These are phyloP conservation scores for Vitis hybrid DNA, from an alignment of 177 flowering plant species.

Conservation along the genomic window DNA sequence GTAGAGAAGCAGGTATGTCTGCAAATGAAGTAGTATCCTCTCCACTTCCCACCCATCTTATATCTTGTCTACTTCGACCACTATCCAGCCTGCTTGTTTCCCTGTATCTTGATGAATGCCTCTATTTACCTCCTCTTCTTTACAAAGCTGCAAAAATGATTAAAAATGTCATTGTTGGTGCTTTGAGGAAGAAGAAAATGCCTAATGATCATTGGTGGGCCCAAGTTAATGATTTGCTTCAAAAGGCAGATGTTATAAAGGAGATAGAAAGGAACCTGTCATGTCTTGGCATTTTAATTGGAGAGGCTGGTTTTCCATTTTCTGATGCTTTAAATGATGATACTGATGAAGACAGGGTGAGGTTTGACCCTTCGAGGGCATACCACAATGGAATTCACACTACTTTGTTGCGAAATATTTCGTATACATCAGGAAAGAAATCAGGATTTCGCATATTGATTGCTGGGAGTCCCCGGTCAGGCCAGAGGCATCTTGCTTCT, in stretches of 20 bases:
- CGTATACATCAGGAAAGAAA: constrained; percentile 31
- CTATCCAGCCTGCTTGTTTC: constrained; percentile 63
- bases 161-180: constrained; percentile 47
- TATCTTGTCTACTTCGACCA: constrained; percentile 75
- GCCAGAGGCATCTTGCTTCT: constrained; percentile 86
- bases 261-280: constrained; percentile 58
- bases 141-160: constrained; percentile 52
- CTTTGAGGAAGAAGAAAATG: constrained; percentile 47
- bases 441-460: constrained; percentile 72
- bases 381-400: constrained; percentile 19
- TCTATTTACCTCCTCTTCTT: constrained; percentile 68
- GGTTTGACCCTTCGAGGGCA: constrained; percentile 20
- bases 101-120: constrained; percentile 69
- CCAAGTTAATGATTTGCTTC: constrained; percentile 45
- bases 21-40: constrained; percentile 68
- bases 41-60: constrained; percentile 71
- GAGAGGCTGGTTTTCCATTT: constrained; percentile 23
- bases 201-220: constrained; percentile 59
- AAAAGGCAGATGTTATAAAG: constrained; percentile 47
- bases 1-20: constrained; percentile 88
- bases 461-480: constrained; percentile 76
- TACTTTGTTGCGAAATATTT: constrained; percentile 27
- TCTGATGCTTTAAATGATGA: constrained; percentile 35
- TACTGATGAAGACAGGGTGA: constrained; percentile 19
- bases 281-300: constrained; percentile 39